Evolutionary conservation across 768 basidiomycete genomes (phyloP).

Genomic region (Termitomyces bulborhizus): DNA sequence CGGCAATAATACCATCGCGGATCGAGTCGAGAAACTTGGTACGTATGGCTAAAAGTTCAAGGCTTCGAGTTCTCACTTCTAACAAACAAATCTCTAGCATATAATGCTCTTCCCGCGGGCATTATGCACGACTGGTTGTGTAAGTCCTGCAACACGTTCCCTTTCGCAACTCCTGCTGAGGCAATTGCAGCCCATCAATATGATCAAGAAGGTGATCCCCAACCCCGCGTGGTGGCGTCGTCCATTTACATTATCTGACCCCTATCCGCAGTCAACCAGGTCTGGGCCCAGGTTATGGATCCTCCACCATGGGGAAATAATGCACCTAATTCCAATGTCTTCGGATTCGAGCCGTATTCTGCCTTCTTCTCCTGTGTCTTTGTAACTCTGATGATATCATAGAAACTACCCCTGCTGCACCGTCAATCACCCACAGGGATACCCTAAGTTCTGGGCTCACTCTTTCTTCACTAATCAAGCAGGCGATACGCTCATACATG

Average conservation of each 20-base stretch:
- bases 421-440: conserved; percentile 34
- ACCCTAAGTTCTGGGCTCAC: conserved; percentile 38
- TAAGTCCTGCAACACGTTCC: conserved; percentile 11
- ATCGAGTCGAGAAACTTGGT: conserved; percentile 34
- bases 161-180: neutral
- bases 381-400: neutral
- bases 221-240: neutral
- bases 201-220: conserved; percentile 30
- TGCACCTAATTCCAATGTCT: conserved; percentile 33
- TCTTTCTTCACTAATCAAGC: conserved; percentile 28
- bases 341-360: conserved; percentile 35
- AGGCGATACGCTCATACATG: conserved; percentile 26
- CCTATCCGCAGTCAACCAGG: conserved; percentile 28
- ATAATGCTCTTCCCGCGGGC: conserved; percentile 32
- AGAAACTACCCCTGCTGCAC: conserved; percentile 41
- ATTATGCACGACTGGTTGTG: conserved; percentile 34
- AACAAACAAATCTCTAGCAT: neutral
- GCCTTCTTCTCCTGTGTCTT: neutral
- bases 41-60: neutral
- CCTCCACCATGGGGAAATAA: conserved; percentile 33
- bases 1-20: conserved; percentile 36
- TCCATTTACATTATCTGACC: neutral
- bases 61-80: conserved; percentile 24
- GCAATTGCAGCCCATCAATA: conserved; percentile 30
- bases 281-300: conserved; percentile 34